Evolutionary conservation across 148 eudicot species (phyloP), one percentile per base, ranked within the genome.

Genomic region (Polygonum maritimum): DNA sequence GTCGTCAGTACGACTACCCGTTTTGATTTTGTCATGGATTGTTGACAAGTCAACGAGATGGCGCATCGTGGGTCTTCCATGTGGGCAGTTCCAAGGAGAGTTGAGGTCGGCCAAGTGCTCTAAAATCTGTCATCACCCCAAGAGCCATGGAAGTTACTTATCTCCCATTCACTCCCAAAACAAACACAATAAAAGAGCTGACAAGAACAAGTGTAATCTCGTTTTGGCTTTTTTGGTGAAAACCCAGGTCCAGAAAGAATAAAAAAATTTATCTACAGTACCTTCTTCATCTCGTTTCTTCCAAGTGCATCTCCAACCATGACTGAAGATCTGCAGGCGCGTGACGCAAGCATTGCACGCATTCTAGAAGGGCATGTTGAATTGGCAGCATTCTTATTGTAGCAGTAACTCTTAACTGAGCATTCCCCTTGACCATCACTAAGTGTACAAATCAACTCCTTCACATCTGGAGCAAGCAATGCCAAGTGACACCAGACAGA

Each of bases 51-150:
- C 90, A 52, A 89, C 90, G 87, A 95, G 83, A 88, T 95, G 97
- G 15, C 99, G 98, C 99, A 95, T 92, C 14, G 99, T 95, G 74
- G 99, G 98, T 83, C 99, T 82, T 71, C 99, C 99, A 71, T 95
- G 99, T 2, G 99, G 99, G 76, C 99, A 95, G 85, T 95, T 95
- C 99, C 99, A 95, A 19, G 99, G 99, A 35, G 99, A 95, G 79
- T 87, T 92, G 73, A 95, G 90, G 65, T 78, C 87, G 2, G 90
- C 83, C 83, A 95, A 85, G 85, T 89, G 90, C 84, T 91, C 90
- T 14, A 95, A 77, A 69, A 95, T 91, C 99, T 95, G 90, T 74
- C 75, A 78, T 10, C 75, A 78, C 21, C 70, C 15, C 73, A 41
- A 38, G 40, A 36, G 3, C 47, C 45, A 48, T 8, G 18, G 15